phyloP scores from a whole-genome alignment of 805 yeast species.

The Yarrowia sp. region DNA sequence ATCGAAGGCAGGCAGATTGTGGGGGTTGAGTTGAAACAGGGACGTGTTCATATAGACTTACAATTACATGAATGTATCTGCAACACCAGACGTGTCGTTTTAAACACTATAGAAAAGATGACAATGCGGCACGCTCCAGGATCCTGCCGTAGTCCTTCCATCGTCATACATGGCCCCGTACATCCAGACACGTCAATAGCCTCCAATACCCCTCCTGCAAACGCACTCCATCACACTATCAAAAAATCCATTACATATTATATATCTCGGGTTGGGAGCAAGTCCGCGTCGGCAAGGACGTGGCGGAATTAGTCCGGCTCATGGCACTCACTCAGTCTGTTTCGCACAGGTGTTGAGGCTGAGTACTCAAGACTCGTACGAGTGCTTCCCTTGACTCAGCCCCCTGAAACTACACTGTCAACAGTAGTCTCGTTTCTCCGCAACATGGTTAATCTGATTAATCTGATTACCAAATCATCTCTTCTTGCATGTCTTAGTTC shows the following conservation, averaged over 20 bases:
- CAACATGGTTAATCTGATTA: neutral
- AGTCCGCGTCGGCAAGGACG: neutral
- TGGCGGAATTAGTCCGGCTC: neutral
- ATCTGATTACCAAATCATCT: neutral
- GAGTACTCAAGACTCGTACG: neutral
- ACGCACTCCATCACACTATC: conserved; percentile 14
- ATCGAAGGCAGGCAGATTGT: neutral
- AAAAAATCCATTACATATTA: conserved; percentile 12
- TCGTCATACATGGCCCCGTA: no score
- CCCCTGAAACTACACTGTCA: neutral
- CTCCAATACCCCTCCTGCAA: conserved; percentile 13
- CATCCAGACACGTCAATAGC: neutral
- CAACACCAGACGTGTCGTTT: neutral
- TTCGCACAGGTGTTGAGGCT: no score
- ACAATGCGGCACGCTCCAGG: no score
- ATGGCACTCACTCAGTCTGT: no score
- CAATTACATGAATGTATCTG: neutral
- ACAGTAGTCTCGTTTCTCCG: neutral
- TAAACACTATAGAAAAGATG: no score
- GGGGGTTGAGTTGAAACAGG: no score
- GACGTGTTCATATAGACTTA: neutral
- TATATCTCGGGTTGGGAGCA: conserved; percentile 6
- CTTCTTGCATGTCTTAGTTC: neutral
- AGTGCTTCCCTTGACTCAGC: neutral
- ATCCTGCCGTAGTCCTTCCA: no score